phyloP scores from a whole-genome alignment of 768 basidiomycete genomes.

The Mycena vitilis region DNA sequence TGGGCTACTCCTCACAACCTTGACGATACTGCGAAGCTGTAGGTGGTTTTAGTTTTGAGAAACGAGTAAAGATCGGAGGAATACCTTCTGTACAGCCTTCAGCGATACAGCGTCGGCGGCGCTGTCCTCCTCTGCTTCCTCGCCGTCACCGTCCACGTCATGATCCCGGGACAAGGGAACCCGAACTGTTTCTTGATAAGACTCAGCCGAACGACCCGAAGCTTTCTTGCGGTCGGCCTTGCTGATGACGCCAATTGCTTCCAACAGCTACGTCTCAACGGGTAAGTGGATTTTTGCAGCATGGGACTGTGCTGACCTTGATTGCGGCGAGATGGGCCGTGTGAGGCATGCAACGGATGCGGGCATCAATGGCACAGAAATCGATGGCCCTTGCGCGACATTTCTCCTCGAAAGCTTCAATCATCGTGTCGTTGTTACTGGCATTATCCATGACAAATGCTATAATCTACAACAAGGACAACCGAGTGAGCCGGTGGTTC shows the following conservation, averaged over 20 bases:
- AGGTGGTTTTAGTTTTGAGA: too few relatives aligned
- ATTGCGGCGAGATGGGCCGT: slow-evolving; percentile 4
- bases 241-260: too few relatives aligned
- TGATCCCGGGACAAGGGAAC: neutral
- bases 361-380: neutral
- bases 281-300: too few relatives aligned
- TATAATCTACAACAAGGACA: slow-evolving; percentile 4
- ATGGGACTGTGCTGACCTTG: neutral
- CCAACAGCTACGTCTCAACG: too few relatives aligned
- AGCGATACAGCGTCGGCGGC: neutral
- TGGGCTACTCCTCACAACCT: neutral
- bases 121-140: neutral
- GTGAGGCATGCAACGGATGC: slow-evolving; percentile 12
- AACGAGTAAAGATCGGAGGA: too few relatives aligned
- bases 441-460: slow-evolving; percentile 5
- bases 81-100: neutral
- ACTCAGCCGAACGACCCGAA: neutral
- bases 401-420: slow-evolving; percentile 2
- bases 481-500: neutral
- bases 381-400: neutral
- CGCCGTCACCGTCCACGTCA: neutral
- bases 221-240: slow-evolving; percentile 8
- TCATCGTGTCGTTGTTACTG: slow-evolving; percentile 9
- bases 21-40: too few relatives aligned
- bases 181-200: slow-evolving; percentile 4